Base-by-base conservation (phyloP, 345 rosid genomes). In the Lumnitzera littorea region DNA sequence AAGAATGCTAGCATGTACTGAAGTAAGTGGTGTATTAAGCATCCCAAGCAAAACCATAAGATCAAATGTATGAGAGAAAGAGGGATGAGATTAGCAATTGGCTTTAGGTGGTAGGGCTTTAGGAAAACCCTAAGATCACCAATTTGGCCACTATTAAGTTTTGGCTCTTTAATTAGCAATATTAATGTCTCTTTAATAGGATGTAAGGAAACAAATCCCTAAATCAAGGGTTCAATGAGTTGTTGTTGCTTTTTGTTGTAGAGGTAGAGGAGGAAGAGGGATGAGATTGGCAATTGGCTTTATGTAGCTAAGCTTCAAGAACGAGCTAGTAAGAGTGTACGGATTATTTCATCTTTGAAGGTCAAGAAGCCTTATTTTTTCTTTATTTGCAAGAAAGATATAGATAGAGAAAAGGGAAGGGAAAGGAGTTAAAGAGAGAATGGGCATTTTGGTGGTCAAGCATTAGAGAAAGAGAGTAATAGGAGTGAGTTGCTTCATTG, bases 131-230 rank as follows among this genome's bases (percentile, higher is more conserved):
- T 20, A 20, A 20, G 20, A 20, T 20, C 20, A 20, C 20, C 1
- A 62, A 67, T 20, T 50, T 61, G 83, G 7, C 74, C 82, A 46
- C 79, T 88, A 57, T 88, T 91, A 12, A 92, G 96, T 82, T 88
- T 91, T 20, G 99, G 97, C 29, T 97, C 99, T 62, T 90, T 96
- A 82, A 94, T 86, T 41, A 86, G 58, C 11, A 89, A 87, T 24
- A 84, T 72, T 56, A 86, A 59, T 16, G 88, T 65, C 70, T 79
- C 80, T 27, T 79, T 86, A 9, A 76, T 82, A 1, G 91, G 96
- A 71, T 88, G 78, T 51, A 89, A 36, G 56, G 85, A 84, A 63
- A 87, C 89, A 62, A 96, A 86, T 82, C 91, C 86, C 80, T 64
- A 20, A 20, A 20, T 20, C 20, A 74, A 65, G 15, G 23, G 62